Conservation (phyloP, 148 eudicot species). For the Vaccinium vitisidaea region DNA sequence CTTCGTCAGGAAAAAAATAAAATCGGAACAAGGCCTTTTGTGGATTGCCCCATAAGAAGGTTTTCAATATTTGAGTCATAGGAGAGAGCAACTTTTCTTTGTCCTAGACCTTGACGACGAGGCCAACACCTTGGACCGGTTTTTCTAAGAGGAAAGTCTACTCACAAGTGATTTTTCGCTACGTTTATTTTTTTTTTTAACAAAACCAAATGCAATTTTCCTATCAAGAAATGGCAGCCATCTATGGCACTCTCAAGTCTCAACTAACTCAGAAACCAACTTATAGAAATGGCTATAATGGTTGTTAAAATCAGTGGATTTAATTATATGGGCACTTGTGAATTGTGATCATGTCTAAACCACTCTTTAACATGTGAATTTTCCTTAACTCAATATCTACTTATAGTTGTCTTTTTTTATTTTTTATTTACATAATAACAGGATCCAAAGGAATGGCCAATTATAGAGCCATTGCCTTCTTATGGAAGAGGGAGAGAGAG, state of each 20-base stretch:
- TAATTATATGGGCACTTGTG: neutral
- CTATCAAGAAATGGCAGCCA: neutral
- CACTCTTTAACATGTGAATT: neutral
- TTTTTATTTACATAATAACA: slow-evolving; percentile 37
- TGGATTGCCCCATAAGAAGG: neutral
- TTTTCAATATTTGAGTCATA: neutral
- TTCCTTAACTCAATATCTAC: neutral
- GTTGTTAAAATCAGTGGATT: neutral
- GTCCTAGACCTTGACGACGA: neutral
- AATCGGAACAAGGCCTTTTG: neutral
- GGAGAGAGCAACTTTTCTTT: neutral
- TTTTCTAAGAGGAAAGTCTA: neutral
- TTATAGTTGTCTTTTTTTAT: neutral
- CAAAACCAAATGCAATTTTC: neutral
- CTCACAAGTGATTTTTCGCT: neutral
- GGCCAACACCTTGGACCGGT: neutral
- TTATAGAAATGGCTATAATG: neutral
- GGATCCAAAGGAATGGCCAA: slow-evolving; percentile 96
- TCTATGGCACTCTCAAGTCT: neutral
- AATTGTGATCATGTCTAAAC: neutral
- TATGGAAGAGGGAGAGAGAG: slow-evolving; percentile 99
- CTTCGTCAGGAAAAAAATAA: neutral
- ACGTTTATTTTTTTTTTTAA: neutral
- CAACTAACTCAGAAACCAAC: neutral
- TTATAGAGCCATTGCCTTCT: slow-evolving; percentile 87